phyloP scores from a whole-genome alignment of 495 filamentous ascomycete genomes.

The Xylaria acuta region DNA sequence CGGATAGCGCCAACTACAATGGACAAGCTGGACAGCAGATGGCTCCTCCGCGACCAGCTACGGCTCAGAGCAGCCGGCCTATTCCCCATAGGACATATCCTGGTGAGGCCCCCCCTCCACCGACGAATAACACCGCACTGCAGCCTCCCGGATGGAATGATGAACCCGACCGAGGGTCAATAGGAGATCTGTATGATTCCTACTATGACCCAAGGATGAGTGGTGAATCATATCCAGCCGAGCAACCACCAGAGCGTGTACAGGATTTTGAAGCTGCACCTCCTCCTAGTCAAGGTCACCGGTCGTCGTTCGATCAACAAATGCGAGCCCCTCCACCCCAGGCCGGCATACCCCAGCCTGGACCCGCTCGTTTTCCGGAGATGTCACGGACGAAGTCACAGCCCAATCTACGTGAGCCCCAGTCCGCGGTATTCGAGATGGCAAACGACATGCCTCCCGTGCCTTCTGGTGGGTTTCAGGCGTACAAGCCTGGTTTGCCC shows the following conservation, averaged over 20 bases:
- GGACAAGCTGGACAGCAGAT: constrained; percentile 51
- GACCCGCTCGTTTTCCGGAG: constrained; percentile 50
- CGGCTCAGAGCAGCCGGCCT: constrained; percentile 55
- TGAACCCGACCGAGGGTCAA: constrained; percentile 43
- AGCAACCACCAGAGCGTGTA: constrained; percentile 60
- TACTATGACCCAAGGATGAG: constrained; percentile 55
- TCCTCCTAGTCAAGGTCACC: constrained; percentile 38
- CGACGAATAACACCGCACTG: constrained; percentile 34
- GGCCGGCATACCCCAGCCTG: constrained; percentile 47
- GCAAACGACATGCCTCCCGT: constrained; percentile 63
- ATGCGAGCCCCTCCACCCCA: constrained; percentile 39
- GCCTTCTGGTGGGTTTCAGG: constrained; percentile 50
- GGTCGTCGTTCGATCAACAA: constrained; percentile 59
- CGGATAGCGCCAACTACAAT: constrained; percentile 52
- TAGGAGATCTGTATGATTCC: constrained; percentile 63
- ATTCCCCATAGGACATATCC: constrained; percentile 54
- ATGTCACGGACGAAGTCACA: constrained; percentile 68
- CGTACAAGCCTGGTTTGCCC: constrained; percentile 45
- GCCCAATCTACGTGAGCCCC: constrained; percentile 66
- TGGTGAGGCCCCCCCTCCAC: constrained; percentile 46
- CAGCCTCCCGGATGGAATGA: constrained; percentile 39
- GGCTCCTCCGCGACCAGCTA: constrained; percentile 54
- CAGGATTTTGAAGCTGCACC: constrained; percentile 78
- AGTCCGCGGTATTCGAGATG: constrained; percentile 74
- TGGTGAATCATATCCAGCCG: constrained; percentile 41